Percentiles rank a stretch among this genome's conserved stretches.
Conservation (phyloP, 805 yeast species). For the Scheffersomyces ergatensis region DNA sequence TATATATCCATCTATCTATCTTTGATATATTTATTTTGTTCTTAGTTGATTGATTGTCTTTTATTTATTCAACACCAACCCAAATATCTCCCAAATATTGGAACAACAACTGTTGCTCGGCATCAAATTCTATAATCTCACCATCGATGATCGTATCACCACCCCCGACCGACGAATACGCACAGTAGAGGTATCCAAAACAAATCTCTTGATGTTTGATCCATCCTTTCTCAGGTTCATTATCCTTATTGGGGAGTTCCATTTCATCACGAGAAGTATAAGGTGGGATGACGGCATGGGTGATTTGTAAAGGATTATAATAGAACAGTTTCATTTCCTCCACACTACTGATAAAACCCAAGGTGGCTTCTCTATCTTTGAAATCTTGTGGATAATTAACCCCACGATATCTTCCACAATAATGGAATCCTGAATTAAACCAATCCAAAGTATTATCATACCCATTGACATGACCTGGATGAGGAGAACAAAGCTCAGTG, state of each 20-base stretch:
- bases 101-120: constrained; percentile 26
- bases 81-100: constrained; percentile 49
- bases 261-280: constrained; percentile 32
- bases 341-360: constrained; percentile 15
- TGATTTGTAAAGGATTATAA: constrained; percentile 33
- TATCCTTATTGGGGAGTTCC: constrained; percentile 17
- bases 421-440: constrained; percentile 42
- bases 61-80: constrained; percentile 43
- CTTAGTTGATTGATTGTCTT: no score
- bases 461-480: constrained; percentile 44
- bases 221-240: constrained; percentile 57
- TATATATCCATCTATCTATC: no score
- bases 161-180: constrained; percentile 55
- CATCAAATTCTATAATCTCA: constrained; percentile 37
- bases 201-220: constrained; percentile 48
- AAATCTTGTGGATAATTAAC: constrained; percentile 32
- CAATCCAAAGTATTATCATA: constrained; percentile 43
- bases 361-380: constrained; percentile 12
- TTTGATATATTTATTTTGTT: no score
- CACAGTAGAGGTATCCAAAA: constrained; percentile 58
- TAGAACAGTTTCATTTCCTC: constrained; percentile 23
- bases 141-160: constrained; percentile 42
- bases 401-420: constrained; percentile 28
- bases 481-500: constrained; percentile 36
- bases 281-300: constrained; percentile 51